These are phyloP conservation scores for Cyanidiococcus yangmingshanensis DNA, from an alignment of 23 red algal species.

Conservation along the genomic window DNA sequence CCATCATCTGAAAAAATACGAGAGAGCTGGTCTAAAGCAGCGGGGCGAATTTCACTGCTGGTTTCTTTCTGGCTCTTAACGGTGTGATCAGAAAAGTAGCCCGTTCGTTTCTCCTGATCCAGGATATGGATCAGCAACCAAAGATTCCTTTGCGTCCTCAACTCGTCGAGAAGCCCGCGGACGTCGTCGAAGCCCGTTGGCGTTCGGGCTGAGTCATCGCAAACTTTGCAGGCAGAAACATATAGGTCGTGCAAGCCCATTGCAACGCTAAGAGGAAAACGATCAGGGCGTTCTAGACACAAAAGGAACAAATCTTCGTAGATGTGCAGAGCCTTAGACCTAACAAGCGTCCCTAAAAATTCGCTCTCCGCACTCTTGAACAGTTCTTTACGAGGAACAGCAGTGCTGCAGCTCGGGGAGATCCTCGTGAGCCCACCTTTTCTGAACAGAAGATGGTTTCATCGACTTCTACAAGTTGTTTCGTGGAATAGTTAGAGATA, in stretches of 20 bases:
- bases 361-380: no score
- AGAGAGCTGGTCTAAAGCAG: constrained; percentile 6
- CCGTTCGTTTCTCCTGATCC: background rate
- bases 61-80: background rate
- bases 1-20: background rate
- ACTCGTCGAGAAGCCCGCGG: background rate
- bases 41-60: background rate
- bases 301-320: background rate
- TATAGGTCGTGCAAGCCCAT: background rate
- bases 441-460: no score
- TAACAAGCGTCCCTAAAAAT: no score
- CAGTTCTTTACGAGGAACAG: no score
- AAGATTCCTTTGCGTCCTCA: background rate
- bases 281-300: background rate
- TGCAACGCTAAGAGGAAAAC: background rate
- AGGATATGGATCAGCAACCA: background rate
- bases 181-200: background rate
- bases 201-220: background rate
- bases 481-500: no score
- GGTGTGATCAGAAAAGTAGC: background rate
- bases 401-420: no score
- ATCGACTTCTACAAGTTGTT: no score
- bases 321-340: background rate
- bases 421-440: no score
- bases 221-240: background rate